Percentiles rank a stretch among this genome's conserved stretches.
phyloP scores from a whole-genome alignment of 139 green algal genomes.

The Desmodesmus armatus region DNA sequence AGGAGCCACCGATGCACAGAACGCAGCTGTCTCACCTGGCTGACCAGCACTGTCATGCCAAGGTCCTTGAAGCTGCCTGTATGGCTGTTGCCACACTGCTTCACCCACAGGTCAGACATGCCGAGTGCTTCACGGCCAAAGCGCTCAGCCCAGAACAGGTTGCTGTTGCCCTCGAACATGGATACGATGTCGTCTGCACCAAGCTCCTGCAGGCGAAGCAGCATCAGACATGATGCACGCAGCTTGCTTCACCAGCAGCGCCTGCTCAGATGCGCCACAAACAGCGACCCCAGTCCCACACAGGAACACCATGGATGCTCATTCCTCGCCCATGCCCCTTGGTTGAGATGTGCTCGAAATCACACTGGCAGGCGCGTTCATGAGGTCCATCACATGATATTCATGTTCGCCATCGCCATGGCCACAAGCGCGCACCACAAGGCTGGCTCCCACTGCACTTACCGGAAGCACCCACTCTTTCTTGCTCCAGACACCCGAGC shows the following conservation, averaged over 20 bases:
- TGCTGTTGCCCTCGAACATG: slow-evolving; percentile 99
- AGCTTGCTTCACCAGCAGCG: no score
- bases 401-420: no score
- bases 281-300: no score
- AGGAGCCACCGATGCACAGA: no score
- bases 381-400: no score
- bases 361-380: no score
- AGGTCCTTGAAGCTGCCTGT: slow-evolving; percentile 99
- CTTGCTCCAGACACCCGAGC: slow-evolving; percentile 99
- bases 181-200: slow-evolving; percentile 95
- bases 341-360: no score
- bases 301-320: no score
- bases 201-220: slow-evolving; percentile 72
- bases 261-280: no score
- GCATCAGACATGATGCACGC: background rate
- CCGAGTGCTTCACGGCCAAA: slow-evolving; percentile 93
- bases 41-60: slow-evolving; percentile 99
- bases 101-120: slow-evolving; percentile 99
- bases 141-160: slow-evolving; percentile 99
- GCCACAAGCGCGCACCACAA: no score
- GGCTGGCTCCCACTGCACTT: no score
- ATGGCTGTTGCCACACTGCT: slow-evolving; percentile 99
- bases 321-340: no score
- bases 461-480: slow-evolving; percentile 99
- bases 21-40: slow-evolving; percentile 85